Percentiles rank a stretch among this genome's conserved stretches.
Conservation (phyloP, 148 eudicot genomes). For the Cornus kousa region DNA sequence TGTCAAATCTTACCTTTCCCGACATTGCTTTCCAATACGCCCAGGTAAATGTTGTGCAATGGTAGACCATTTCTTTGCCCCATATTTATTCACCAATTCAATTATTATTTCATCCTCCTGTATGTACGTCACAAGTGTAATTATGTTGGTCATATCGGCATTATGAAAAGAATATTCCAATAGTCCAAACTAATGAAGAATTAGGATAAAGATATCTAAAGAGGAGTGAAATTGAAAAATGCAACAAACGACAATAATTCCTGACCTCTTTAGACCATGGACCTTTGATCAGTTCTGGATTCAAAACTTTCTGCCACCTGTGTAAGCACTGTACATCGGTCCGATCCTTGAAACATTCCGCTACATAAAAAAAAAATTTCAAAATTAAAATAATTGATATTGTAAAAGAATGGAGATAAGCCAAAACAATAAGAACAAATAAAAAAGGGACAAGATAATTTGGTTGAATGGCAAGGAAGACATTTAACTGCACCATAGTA, state of each 20-base stretch:
- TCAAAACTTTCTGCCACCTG: slow-evolving; percentile 97
- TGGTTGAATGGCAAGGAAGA: slow-evolving; percentile 21
- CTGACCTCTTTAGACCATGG: slow-evolving; percentile 98
- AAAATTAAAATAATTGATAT: not conserved
- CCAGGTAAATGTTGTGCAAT: slow-evolving; percentile 92
- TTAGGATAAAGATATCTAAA: not conserved
- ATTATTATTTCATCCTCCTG: slow-evolving; percentile 87
- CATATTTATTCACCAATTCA: slow-evolving; percentile 74
- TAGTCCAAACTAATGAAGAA: not conserved
- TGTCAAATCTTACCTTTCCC: slow-evolving; percentile 64
- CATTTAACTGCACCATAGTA: not conserved
- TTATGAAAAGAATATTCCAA: not conserved
- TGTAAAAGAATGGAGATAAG: not conserved
- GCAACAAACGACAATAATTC: slow-evolving; percentile 1
- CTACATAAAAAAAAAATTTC: slow-evolving; percentile 38
- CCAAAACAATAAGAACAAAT: not conserved
- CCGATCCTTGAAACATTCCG: slow-evolving; percentile 92
- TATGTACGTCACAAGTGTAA: slow-evolving; percentile 1
- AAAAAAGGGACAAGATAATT: slow-evolving; percentile 20
- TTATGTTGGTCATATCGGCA: not conserved
- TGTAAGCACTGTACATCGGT: slow-evolving; percentile 97
- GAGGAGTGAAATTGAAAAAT: not conserved
- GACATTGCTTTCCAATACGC: slow-evolving; percentile 95
- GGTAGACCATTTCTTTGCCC: slow-evolving; percentile 95
- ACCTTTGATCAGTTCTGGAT: slow-evolving; percentile 95